phyloP scores from a whole-genome alignment of 306 rosid genomes.

The Acacia crassicarpa region DNA sequence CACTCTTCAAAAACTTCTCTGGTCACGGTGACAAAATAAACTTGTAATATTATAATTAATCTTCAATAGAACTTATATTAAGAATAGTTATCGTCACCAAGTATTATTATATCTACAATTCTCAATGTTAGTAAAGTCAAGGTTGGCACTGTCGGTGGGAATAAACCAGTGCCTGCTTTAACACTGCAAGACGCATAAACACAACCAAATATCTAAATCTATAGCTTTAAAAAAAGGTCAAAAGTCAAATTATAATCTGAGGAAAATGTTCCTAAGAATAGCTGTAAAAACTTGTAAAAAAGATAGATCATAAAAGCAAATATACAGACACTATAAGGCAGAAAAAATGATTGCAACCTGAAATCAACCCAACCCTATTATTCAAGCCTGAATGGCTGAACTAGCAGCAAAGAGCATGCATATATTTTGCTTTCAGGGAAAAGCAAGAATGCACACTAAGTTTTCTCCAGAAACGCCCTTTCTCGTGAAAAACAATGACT shows the following conservation, averaged over 20 bases:
- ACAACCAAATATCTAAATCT: background rate
- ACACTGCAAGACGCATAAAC: background rate
- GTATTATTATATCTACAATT: background rate
- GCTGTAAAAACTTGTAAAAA: background rate
- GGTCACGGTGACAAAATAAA: background rate
- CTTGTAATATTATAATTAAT: background rate
- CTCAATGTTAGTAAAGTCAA: background rate
- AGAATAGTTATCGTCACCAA: background rate
- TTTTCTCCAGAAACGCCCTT: background rate
- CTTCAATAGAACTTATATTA: background rate
- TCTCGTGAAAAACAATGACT: background rate
- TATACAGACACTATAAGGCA: background rate
- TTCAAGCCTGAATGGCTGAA: background rate
- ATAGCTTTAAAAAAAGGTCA: background rate
- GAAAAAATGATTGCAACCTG: background rate
- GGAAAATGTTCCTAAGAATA: conserved; percentile 3
- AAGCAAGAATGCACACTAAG: background rate
- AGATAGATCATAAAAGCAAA: conserved; percentile 11
- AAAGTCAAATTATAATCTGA: background rate
- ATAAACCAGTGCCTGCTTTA: background rate
- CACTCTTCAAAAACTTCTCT: background rate
- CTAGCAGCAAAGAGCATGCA: background rate
- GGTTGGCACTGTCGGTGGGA: background rate
- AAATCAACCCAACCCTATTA: background rate
- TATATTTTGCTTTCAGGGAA: background rate